phyloP scores from a whole-genome alignment of 1,284 basidiomycete species.

The Puccinia novopanici region DNA sequence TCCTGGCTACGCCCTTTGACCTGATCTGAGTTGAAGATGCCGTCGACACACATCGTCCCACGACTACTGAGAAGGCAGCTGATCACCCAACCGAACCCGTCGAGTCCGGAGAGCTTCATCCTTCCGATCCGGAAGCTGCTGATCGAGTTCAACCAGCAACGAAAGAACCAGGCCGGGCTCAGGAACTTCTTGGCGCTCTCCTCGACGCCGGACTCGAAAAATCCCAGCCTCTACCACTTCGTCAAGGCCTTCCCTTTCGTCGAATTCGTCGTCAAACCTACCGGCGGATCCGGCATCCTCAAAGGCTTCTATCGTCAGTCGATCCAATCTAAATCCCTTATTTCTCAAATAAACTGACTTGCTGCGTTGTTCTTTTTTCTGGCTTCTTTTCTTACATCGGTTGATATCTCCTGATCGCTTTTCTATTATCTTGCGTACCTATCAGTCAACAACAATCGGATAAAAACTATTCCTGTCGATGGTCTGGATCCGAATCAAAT shows the following conservation, averaged over 20 bases:
- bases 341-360: background rate
- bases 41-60: conserved; percentile 43
- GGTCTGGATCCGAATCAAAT: conserved; percentile 31
- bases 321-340: background rate
- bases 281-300: conserved; percentile 37
- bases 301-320: conserved; percentile 50
- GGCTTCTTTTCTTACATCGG: background rate
- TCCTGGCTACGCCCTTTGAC: no score
- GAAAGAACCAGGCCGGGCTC: conserved; percentile 42
- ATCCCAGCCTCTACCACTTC: conserved; percentile 28
- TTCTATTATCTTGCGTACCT: background rate
- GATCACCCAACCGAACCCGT: conserved; percentile 34
- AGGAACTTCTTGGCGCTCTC: conserved; percentile 30
- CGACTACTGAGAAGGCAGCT: conserved; percentile 36
- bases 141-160: conserved; percentile 45
- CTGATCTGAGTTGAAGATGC: conserved; percentile 3
- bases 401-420: background rate
- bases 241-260: conserved; percentile 30
- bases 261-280: conserved; percentile 33
- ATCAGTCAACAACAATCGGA: conserved; percentile 49
- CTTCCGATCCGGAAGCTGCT: conserved; percentile 44
- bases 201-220: background rate
- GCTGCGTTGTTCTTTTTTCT: background rate
- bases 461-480: conserved; percentile 46
- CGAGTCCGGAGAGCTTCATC: conserved; percentile 40